Conservation (phyloP, 176 grass and related monocot species). For the Chloris gayana region DNA sequence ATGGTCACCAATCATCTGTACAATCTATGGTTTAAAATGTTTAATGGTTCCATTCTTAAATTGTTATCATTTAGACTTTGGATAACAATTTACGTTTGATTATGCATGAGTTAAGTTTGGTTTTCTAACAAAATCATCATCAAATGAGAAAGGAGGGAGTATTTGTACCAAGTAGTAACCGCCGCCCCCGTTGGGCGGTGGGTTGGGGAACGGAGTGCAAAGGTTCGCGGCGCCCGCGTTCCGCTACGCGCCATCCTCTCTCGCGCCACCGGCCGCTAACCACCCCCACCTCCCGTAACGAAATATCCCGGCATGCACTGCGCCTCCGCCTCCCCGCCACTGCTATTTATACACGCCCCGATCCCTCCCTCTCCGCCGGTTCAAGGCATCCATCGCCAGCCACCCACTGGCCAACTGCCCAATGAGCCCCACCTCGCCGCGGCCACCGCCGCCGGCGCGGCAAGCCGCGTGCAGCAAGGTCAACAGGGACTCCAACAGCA, state of each 20-base stretch:
- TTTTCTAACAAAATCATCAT: no score
- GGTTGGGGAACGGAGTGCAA: no score
- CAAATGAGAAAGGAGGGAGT: no score
- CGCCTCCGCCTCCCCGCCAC: neutral
- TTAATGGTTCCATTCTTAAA: no score
- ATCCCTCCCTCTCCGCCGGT: constrained; percentile 5
- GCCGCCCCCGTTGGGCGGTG: no score
- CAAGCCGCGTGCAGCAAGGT: constrained; percentile 44
- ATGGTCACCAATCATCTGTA: no score
- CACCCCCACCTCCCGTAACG: neutral
- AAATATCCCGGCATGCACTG: constrained; percentile 32
- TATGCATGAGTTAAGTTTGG: no score
- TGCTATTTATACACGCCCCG: constrained; percentile 30
- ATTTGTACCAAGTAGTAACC: no score
- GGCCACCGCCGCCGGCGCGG: constrained; percentile 16
- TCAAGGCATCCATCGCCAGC: constrained; percentile 9
- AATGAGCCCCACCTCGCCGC: constrained; percentile 55
- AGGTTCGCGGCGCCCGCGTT: no score
- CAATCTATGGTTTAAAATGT: no score
- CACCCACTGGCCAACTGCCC: constrained; percentile 26
- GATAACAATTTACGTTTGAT: no score
- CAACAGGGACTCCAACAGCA: constrained; percentile 50
- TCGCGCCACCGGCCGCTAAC: constrained; percentile 6
- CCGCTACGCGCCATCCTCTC: constrained; percentile 2
- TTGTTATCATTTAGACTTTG: no score